Base-by-base conservation (phyloP, 331 rosid genomes). In the Quercus lobata region DNA sequence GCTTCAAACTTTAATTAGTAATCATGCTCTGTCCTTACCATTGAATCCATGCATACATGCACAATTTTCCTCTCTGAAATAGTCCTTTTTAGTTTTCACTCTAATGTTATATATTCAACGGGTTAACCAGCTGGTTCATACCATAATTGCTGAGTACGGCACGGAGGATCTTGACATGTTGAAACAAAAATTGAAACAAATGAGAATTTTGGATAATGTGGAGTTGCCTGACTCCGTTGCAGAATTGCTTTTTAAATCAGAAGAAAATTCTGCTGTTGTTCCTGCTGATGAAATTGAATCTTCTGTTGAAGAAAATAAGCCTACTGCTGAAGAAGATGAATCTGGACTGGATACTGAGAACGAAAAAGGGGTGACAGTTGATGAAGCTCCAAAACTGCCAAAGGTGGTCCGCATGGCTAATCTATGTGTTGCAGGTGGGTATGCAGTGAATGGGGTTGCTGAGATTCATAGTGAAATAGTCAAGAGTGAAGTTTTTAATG, bases 391-490 rank as follows among this genome's bases (percentile, higher is more conserved):
- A 22, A 91, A 85, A 84, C 97, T 87, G 49, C 97, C 97, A 22
- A 95, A 95, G 89, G 57, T 91, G 88, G 98, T 95, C 74, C 98
- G 88, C 19, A 95, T 95, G 99, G 99, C 99, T 72, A 95, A 95
- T 84, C 97, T 95, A 34, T 89, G 88, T 88, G 97, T 93, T 80
- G 99, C 86, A 71, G 97, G 98, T 78, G 99, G 99, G 83, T 96
- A 93, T 87, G 96, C 96, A 61, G 99, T 96, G 76, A 96, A 96
- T 71, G 99, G 99, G 76, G 99, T 96, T 82, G 99, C 99, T n/a
- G 98, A 88, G 92, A 96, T 96, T 83, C 99, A 96, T 72, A 96
- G 96, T 85, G 91, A 96, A 86, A 96, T 96, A 81, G 99, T 96
- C 61, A 93, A 91, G 85, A 94, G 91, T n/a, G 98, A 91, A 75